These are phyloP conservation scores for Colletotrichum coccodes DNA, from an alignment of 2,329 filamentous ascomycete species.

Conservation along the genomic window DNA sequence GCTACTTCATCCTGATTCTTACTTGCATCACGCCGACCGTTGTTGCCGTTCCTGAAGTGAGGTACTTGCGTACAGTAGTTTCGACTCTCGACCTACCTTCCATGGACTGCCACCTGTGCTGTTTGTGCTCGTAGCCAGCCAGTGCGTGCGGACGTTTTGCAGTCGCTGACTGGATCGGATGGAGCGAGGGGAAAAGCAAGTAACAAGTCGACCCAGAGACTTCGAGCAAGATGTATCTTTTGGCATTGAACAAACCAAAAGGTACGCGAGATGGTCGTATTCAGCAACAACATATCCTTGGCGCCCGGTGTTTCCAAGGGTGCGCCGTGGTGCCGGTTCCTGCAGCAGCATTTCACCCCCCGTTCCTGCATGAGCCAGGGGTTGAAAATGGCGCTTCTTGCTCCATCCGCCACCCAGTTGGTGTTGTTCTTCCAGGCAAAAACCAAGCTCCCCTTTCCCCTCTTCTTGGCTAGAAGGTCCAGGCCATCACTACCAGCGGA, in stretches of 20 bases:
- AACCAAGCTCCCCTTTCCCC: not conserved
- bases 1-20: not conserved
- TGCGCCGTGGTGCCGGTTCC: conserved; percentile 30
- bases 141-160: conserved; percentile 23
- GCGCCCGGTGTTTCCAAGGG: conserved; percentile 26
- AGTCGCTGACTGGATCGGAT: conserved; percentile 21
- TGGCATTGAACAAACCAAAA: not conserved
- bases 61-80: not conserved
- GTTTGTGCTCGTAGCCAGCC: not conserved
- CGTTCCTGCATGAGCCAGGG: conserved; percentile 33
- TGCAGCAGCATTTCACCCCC: conserved; percentile 32
- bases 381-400: conserved; percentile 32
- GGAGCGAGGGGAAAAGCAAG: conserved; percentile 22
- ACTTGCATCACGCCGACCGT: conserved; percentile 1
- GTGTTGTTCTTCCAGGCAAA: not conserved
- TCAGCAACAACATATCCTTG: conserved; percentile 12
- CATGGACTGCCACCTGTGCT: conserved; percentile 28
- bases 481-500: not conserved
- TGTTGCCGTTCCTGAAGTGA: not conserved
- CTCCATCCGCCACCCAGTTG: conserved; percentile 6
- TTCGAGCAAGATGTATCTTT: conserved; percentile 1
- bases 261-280: not conserved
- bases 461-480: conserved; percentile 17
- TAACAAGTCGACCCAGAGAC: too few species aligned
- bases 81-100: conserved; percentile 7